phyloP scores from a whole-genome alignment of 345 rosid species.

The Lepidium didymum region DNA sequence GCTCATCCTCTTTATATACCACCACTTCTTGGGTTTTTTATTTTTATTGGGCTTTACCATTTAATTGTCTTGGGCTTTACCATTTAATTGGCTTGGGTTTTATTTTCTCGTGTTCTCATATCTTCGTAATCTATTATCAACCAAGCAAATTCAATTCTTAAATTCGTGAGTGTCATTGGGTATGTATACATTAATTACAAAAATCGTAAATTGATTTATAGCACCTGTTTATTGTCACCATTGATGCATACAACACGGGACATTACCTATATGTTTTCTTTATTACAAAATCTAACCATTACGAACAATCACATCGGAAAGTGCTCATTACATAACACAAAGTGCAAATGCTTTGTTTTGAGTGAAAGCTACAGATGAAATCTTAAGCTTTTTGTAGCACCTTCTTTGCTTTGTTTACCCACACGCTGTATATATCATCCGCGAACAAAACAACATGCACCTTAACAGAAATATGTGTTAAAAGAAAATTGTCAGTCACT shows the following conservation, averaged over 20 bases:
- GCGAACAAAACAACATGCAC: conserved; percentile 72
- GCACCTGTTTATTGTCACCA: not conserved
- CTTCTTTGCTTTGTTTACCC: conserved; percentile 71
- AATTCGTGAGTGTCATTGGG: too few species aligned
- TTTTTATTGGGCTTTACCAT: not conserved
- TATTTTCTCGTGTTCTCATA: not conserved
- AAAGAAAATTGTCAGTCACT: not conserved
- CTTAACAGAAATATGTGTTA: conserved; percentile 32
- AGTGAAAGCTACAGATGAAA: conserved; percentile 38
- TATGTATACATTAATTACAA: too few species aligned
- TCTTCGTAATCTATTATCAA: too few species aligned
- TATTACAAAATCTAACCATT: not conserved
- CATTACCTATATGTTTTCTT: not conserved
- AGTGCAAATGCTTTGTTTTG: not conserved
- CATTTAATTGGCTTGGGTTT: not conserved
- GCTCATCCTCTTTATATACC: too few species aligned
- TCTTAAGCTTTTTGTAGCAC: conserved; percentile 56
- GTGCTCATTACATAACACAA: not conserved
- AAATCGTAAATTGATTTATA: not conserved
- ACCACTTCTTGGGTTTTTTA: not conserved
- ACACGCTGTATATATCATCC: conserved; percentile 46
- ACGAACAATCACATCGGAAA: not conserved
- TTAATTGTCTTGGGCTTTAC: not conserved
- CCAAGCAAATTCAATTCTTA: too few species aligned
- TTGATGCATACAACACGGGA: not conserved